Evolutionary conservation across 768 basidiomycete genomes (phyloP).

Genomic region (Boletus sensibilis): DNA sequence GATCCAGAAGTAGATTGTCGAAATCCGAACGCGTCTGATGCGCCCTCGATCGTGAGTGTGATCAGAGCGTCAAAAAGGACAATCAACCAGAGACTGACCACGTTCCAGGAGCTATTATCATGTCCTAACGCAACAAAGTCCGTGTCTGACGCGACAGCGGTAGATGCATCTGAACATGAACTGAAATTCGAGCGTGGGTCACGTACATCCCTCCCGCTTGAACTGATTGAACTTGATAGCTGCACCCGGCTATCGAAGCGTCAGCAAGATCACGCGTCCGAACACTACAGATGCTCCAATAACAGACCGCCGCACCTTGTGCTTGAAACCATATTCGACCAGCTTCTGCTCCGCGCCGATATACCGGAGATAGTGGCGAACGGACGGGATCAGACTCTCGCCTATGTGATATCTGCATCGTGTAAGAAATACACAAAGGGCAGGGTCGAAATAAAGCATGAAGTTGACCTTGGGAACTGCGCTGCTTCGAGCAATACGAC

Average conservation of each 20-base stretch:
- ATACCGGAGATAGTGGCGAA: constrained; percentile 50
- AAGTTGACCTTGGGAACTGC: constrained; percentile 51
- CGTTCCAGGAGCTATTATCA: constrained; percentile 57
- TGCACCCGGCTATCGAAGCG: constrained; percentile 48
- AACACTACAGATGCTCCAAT: background rate
- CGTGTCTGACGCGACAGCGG: constrained; percentile 40
- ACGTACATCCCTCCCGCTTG: constrained; percentile 59
- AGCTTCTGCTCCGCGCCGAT: constrained; percentile 50
- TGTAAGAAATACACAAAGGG: background rate
- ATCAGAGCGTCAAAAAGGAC: background rate
- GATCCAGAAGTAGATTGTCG: constrained; percentile 56
- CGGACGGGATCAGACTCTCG: constrained; percentile 50
- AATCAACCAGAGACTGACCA: constrained; percentile 38
- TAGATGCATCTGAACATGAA: background rate
- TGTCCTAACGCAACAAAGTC: constrained; percentile 55
- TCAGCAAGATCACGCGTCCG: background rate
- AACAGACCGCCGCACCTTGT: constrained; percentile 39
- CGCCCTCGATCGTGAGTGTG: background rate
- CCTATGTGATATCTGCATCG: constrained; percentile 45
- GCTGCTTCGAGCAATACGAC: constrained; percentile 56
- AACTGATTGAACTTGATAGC: constrained; percentile 57
- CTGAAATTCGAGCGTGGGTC: background rate
- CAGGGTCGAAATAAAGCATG: no score
- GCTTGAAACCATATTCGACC: constrained; percentile 41
- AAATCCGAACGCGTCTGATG: constrained; percentile 54